Base-by-base conservation (phyloP, 352 stramenopile species). In the Globisporangium irregulare region DNA sequence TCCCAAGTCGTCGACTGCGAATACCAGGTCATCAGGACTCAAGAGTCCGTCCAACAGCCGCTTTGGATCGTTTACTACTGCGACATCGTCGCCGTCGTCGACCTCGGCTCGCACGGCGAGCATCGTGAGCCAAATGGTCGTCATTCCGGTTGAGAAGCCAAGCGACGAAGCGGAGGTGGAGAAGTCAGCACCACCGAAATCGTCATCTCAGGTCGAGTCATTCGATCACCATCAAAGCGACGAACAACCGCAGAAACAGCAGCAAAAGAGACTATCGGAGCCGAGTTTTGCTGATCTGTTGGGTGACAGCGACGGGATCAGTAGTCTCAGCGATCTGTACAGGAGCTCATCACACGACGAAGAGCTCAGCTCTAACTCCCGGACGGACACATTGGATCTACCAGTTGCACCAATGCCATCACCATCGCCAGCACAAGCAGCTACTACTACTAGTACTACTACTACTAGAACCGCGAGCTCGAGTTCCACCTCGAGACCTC, bases 91-190 rank as follows among this genome's bases (percentile, higher is more conserved):
- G 41, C 5, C 41, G 41, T n/a, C 15, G 9, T 48, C 56, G 46
- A 60, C 46, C 36, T 22, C 58, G 20, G 43, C 10, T 9, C 65
- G 65, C 57, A 70, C 65, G 18, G 65, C 65, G 25, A 70, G 57
- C 46, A 70, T 70, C 18, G 65, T 70, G 46, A 70, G 65, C 9
- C 59, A 65, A 20, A 66, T 66, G 65, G 6, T 57, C 34, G 36
- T 66, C 22, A 50, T 27, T 10, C 20, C 59, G 38, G 41, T 62
- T 12, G 65, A 36, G 3, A 57, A 53, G 3, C 36, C 34, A 12
- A 54, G 32, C 14, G 55, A 61, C 3, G 1, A 43, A 32, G 24
- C 22, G n/a, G 29, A 6, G 24, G 14, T 14, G 7, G 36, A 3
- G 24, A 34, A 56, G 6, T 18, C 25, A 56, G 14, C 46, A 3